Evolutionary conservation across 768 basidiomycete genomes (phyloP).

Genomic region (Collybia mongolica): DNA sequence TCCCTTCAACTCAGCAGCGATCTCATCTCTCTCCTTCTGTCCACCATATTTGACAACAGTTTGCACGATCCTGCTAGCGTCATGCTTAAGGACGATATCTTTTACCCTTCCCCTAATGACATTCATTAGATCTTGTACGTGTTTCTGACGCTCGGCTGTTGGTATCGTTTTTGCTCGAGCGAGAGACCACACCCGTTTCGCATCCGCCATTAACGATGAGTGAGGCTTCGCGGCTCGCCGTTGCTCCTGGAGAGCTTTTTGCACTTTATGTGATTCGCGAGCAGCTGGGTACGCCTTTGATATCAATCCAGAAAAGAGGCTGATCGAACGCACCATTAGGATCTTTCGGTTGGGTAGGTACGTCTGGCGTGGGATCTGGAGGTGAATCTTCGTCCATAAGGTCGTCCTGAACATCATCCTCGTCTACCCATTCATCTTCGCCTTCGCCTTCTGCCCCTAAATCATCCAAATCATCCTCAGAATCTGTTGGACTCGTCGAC

Average conservation of each 20-base stretch:
- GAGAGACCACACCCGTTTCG: slow-evolving; percentile 77
- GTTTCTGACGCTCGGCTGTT: slow-evolving; percentile 68
- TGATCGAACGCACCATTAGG: slow-evolving; percentile 48
- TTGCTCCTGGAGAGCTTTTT: slow-evolving; percentile 64
- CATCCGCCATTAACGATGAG: slow-evolving; percentile 62
- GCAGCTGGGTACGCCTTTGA: slow-evolving; percentile 38
- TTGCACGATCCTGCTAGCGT: slow-evolving; percentile 85
- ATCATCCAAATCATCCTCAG: slow-evolving; percentile 37
- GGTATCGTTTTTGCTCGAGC: slow-evolving; percentile 73
- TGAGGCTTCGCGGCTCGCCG: slow-evolving; percentile 79
- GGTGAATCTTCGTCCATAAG: slow-evolving; percentile 28
- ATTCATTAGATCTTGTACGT: slow-evolving; percentile 71
- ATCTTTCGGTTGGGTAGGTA: slow-evolving; percentile 38
- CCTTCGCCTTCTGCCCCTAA: slow-evolving; percentile 26
- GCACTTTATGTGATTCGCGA: slow-evolving; percentile 70
- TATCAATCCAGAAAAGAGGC: slow-evolving; percentile 2
- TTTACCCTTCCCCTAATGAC: slow-evolving; percentile 79
- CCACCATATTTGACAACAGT: slow-evolving; percentile 81
- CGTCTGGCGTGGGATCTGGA: slow-evolving; percentile 18
- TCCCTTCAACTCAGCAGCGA: slow-evolving; percentile 83
- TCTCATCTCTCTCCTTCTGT: slow-evolving; percentile 71
- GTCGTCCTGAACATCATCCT: slow-evolving; percentile 31
- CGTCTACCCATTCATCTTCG: slow-evolving; percentile 30
- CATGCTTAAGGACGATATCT: slow-evolving; percentile 88
- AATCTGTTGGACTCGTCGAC: slow-evolving; percentile 35